These are phyloP conservation scores for Tardiomyces depauwii DNA, from an alignment of 1,139 yeast species.

Conservation along the genomic window DNA sequence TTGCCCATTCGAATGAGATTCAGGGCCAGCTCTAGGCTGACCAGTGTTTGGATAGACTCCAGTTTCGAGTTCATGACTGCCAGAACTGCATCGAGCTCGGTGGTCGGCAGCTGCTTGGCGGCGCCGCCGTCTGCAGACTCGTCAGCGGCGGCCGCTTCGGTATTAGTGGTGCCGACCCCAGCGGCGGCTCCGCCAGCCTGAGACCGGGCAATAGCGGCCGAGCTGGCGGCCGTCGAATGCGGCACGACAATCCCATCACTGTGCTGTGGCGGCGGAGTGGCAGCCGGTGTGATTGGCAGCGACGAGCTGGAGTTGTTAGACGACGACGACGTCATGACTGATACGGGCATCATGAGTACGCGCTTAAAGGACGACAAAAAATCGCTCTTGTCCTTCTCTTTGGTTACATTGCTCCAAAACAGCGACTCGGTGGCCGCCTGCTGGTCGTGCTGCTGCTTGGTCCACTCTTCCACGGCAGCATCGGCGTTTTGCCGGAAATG, in stretches of 20 bases:
- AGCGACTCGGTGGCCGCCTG: constrained; percentile 31
- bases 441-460: constrained; percentile 20
- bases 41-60: constrained; percentile 29
- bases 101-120: constrained; percentile 20
- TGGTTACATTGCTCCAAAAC: constrained; percentile 33
- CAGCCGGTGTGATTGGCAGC: constrained; percentile 2
- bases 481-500: constrained; percentile 24
- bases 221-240: not conserved
- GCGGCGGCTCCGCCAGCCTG: not conserved
- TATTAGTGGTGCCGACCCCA: not conserved
- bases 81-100: constrained; percentile 35
- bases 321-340: constrained; percentile 15
- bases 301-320: constrained; percentile 2
- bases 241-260: too few species aligned
- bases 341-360: constrained; percentile 28
- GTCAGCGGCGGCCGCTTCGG: too few species aligned
- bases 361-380: constrained; percentile 46
- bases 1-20: constrained; percentile 28
- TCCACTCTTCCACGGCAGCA: constrained; percentile 26
- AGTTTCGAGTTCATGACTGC: constrained; percentile 32
- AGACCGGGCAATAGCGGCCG: not conserved
- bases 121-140: not conserved
- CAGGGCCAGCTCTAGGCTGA: constrained; percentile 33
- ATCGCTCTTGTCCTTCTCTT: constrained; percentile 34
- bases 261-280: constrained; percentile 1